Evolutionary conservation across 345 rosid species (phyloP).

Genomic region (Populus nigra): DNA sequence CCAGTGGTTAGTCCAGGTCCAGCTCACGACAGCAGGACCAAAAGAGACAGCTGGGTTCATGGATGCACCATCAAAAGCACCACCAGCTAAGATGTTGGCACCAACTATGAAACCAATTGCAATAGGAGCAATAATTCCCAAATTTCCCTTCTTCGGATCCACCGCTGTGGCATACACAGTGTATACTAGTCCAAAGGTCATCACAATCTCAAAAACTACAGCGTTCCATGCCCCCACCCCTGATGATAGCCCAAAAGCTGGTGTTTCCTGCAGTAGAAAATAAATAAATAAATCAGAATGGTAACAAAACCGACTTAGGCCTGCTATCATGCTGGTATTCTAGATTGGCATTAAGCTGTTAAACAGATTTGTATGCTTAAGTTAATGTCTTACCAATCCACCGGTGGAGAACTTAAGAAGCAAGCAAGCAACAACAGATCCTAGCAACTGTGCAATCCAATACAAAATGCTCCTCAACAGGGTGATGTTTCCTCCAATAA

Average conservation of each 20-base stretch:
- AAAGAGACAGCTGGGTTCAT: constrained; percentile 9
- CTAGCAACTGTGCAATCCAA: constrained; percentile 25
- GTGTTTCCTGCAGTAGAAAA: constrained; percentile 26
- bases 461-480: constrained; percentile 21
- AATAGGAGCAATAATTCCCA: constrained; percentile 34
- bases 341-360: neutral
- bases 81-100: constrained; percentile 41
- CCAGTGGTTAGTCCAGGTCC: constrained; percentile 29
- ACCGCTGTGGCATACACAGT: constrained; percentile 27
- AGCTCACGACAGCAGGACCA: constrained; percentile 27
- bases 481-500: constrained; percentile 23
- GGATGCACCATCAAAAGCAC: constrained; percentile 41
- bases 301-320: neutral
- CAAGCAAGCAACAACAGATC: constrained; percentile 26
- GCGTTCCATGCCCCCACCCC: constrained; percentile 6
- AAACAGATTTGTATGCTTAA: neutral
- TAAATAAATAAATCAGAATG: neutral
- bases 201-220: constrained; percentile 16
- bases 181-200: constrained; percentile 29
- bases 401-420: constrained; percentile 23
- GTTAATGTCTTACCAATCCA: constrained; percentile 5
- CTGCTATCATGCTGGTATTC: neutral
- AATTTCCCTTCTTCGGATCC: constrained; percentile 22
- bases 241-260: constrained; percentile 34
- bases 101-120: constrained; percentile 46